Conservation (phyloP, 305 asterid genomes). For the Fraxinus ornus region DNA sequence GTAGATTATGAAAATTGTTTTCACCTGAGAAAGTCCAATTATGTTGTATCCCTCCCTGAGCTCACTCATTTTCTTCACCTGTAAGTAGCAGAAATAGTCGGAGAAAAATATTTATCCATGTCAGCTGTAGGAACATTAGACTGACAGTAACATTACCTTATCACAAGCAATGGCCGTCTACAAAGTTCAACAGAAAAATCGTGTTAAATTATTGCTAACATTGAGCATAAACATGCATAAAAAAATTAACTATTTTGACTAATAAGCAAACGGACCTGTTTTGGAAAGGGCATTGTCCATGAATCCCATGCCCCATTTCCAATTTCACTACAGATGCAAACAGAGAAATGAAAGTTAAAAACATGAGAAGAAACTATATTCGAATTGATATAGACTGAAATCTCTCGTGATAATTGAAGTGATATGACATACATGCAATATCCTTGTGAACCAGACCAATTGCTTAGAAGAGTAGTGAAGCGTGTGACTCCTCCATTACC, state of each 20-base stretch:
- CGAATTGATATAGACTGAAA: neutral
- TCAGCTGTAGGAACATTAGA: constrained; percentile 27
- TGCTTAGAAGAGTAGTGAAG: constrained; percentile 64
- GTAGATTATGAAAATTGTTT: neutral
- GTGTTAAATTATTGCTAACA: neutral
- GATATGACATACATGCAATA: constrained; percentile 69
- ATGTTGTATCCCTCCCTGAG: constrained; percentile 80
- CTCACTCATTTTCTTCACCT: constrained; percentile 77
- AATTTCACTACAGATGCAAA: constrained; percentile 49
- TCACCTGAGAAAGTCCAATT: constrained; percentile 86
- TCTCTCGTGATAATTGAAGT: constrained; percentile 10
- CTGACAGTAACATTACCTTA: constrained; percentile 52
- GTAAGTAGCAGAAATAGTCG: constrained; percentile 31
- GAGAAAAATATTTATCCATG: constrained; percentile 26
- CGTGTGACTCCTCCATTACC: constrained; percentile 38
- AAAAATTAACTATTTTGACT: constrained; percentile 1
- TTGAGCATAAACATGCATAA: constrained; percentile 18
- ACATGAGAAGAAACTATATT: neutral
- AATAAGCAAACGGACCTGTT: constrained; percentile 50
- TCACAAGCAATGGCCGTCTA: constrained; percentile 75
- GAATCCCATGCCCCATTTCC: constrained; percentile 81
- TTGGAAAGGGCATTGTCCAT: constrained; percentile 71
- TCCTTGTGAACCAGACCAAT: constrained; percentile 81
- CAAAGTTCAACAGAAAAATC: constrained; percentile 19
- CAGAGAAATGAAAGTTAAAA: neutral